phyloP scores from a whole-genome alignment of 2,329 filamentous ascomycete genomes.

The Aspergillus pseudoviridinutans region DNA sequence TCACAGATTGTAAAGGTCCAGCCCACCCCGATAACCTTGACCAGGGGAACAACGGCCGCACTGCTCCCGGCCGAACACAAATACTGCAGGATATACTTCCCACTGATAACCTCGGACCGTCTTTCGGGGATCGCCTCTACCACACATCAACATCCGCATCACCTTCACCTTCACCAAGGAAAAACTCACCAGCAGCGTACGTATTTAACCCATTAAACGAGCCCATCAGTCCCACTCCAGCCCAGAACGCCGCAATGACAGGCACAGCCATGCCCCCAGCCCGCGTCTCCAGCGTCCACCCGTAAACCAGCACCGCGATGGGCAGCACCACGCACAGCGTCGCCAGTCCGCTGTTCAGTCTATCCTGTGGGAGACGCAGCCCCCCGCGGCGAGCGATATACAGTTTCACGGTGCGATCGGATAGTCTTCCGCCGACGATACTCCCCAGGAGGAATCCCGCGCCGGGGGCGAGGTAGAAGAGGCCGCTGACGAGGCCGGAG shows the following conservation, averaged over 20 bases:
- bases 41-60: constrained; percentile 67
- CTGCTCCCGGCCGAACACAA: constrained; percentile 67
- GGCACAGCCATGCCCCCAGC: constrained; percentile 55
- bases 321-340: constrained; percentile 59
- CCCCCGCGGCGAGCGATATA: constrained; percentile 59
- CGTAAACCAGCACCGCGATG: constrained; percentile 62
- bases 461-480: constrained; percentile 73
- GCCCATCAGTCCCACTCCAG: constrained; percentile 68
- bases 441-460: constrained; percentile 66
- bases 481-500: constrained; percentile 61
- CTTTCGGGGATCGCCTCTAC: constrained; percentile 41
- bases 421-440: constrained; percentile 65
- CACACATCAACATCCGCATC: not conserved
- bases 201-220: constrained; percentile 73
- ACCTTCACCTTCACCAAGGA: not conserved
- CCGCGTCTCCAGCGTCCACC: constrained; percentile 57
- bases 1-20: constrained; percentile 73
- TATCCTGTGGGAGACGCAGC: constrained; percentile 63
- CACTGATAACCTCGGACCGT: constrained; percentile 70
- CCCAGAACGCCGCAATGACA: constrained; percentile 67
- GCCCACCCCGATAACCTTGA: constrained; percentile 69
- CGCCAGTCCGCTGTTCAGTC: constrained; percentile 56
- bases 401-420: constrained; percentile 61
- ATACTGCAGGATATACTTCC: constrained; percentile 77
- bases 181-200: constrained; percentile 46